Conservation (phyloP, 1,284 basidiomycete genomes). For the Ceratobasidium sp. region DNA sequence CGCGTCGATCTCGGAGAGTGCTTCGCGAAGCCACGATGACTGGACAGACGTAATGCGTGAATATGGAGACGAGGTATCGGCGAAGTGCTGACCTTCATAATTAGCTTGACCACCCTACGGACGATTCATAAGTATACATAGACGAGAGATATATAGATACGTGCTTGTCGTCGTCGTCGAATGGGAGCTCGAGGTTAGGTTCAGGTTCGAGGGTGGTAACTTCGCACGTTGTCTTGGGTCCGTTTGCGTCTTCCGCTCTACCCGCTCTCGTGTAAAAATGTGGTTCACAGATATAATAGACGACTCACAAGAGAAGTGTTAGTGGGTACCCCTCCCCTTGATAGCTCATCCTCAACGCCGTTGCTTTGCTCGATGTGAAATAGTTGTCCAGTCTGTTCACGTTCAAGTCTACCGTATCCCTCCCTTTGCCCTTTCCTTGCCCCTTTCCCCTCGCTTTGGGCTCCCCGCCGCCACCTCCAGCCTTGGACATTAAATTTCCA, state of each 20-base stretch:
- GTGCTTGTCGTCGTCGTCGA: constrained; percentile 75
- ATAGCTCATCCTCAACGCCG: constrained; percentile 88
- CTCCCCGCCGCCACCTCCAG: constrained; percentile 49
- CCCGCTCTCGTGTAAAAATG: constrained; percentile 2
- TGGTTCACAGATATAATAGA: not conserved
- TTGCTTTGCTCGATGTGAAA: constrained; percentile 64
- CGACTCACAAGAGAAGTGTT: constrained; percentile 78
- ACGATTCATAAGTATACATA: constrained; percentile 12
- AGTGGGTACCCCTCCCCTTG: constrained; percentile 82
- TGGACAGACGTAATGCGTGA: constrained; percentile 51
- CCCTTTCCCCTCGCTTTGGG: constrained; percentile 61
- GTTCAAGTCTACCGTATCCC: constrained; percentile 54
- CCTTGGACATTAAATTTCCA: constrained; percentile 18
- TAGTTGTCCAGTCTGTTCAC: constrained; percentile 41
- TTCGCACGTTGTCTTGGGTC: constrained; percentile 89
- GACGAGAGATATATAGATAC: constrained; percentile 51
- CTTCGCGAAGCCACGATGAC: constrained; percentile 93
- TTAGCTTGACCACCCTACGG: constrained; percentile 78
- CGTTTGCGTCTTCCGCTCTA: constrained; percentile 84
- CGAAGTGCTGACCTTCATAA: constrained; percentile 78
- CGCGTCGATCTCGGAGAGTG: constrained; percentile 88
- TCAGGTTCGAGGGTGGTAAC: constrained; percentile 89
- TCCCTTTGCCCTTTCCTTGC: constrained; percentile 47
- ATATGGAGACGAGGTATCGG: not conserved
- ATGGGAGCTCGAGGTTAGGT: constrained; percentile 79